Conservation (phyloP, 768 basidiomycete species). For the Tricholoma terreum region DNA sequence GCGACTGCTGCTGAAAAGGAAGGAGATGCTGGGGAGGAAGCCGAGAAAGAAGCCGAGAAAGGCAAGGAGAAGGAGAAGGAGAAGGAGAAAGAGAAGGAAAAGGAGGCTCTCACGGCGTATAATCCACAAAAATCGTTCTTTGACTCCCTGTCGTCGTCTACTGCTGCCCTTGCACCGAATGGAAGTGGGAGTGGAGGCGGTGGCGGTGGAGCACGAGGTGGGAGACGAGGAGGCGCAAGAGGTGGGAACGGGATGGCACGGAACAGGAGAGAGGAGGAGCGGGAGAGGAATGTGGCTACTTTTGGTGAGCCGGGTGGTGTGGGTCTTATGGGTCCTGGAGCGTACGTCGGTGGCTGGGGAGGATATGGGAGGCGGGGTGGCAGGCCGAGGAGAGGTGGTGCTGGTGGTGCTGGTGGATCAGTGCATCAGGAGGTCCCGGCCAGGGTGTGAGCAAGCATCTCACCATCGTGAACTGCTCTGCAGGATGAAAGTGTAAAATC, state of each 20-base stretch:
- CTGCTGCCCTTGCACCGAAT: constrained; percentile 13
- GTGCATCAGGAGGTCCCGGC: not conserved
- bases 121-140: constrained; percentile 82
- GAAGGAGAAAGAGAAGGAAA: constrained; percentile 34
- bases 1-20: constrained; percentile 14
- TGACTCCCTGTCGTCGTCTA: constrained; percentile 56
- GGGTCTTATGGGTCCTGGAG: constrained; percentile 72
- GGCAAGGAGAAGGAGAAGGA: constrained; percentile 19
- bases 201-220: constrained; percentile 26
- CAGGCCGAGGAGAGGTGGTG: constrained; percentile 32
- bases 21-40: constrained; percentile 28
- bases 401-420: constrained; percentile 22
- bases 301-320: constrained; percentile 85
- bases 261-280: constrained; percentile 76
- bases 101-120: constrained; percentile 49
- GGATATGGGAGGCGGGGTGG: constrained; percentile 55
- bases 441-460: not conserved
- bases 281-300: constrained; percentile 81
- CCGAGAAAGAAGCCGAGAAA: constrained; percentile 25
- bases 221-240: constrained; percentile 40
- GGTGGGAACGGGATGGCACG: constrained; percentile 51
- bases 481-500: too few species aligned
- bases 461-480: too few species aligned
- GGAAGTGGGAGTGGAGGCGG: constrained; percentile 27
- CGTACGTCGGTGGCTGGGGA: constrained; percentile 78